Percentiles rank a stretch among this genome's conserved stretches.
phyloP scores from a whole-genome alignment of 106 monocot genomes.

The Phalaenopsis equestris region DNA sequence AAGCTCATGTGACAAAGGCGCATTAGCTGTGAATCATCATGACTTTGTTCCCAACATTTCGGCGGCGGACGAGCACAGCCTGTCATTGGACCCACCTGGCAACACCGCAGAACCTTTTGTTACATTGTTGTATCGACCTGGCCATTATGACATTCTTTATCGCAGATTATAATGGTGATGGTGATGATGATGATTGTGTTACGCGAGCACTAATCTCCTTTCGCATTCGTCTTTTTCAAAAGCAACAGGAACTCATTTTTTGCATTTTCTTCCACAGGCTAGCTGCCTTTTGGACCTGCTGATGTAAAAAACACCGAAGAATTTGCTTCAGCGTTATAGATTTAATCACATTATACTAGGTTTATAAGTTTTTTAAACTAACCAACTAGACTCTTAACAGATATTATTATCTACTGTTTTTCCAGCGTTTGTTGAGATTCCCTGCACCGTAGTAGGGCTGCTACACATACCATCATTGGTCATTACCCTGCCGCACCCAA shows the following conservation, averaged over 20 bases:
- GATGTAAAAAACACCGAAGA: neutral
- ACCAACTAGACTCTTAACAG: no score
- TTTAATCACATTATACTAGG: no score
- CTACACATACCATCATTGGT: no score
- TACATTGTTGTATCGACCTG: constrained; percentile 85
- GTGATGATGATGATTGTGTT: neutral
- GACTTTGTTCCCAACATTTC: constrained; percentile 57
- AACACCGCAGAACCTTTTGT: constrained; percentile 31
- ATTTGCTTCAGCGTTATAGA: neutral
- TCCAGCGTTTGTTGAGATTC: no score
- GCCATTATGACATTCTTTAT: constrained; percentile 97
- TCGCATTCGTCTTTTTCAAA: neutral
- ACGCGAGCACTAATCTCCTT: neutral
- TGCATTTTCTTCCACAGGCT: neutral
- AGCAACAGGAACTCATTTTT: neutral
- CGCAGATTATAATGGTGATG: constrained; percentile 35
- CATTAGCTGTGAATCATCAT: constrained; percentile 55
- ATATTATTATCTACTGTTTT: no score
- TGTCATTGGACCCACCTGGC: neutral
- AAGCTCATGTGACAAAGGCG: constrained; percentile 46
- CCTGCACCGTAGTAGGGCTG: no score
- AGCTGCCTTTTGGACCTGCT: neutral
- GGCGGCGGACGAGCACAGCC: neutral
- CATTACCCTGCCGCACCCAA: no score
- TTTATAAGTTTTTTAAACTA: no score